Percentiles rank a stretch among this genome's conserved stretches.
These are phyloP conservation scores for Daucus carota DNA, from an alignment of 129 eudicot genomes.

Conservation along the genomic window DH1_v3.0 NC_030387.2:30328501-30329000, in stretches of 20 bases:
- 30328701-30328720: constrained; percentile 55
- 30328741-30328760: constrained; percentile 55
- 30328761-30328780: constrained; percentile 74
- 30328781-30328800: constrained; percentile 66
- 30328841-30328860: constrained; percentile 47
- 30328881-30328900: not conserved
- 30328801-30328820: constrained; percentile 54
- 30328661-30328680: not conserved
- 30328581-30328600: constrained; percentile 69
- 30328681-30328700: constrained; percentile 50
- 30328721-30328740: constrained; percentile 43
- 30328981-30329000: constrained; percentile 49
- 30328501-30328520: constrained; percentile 61
- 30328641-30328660: constrained; percentile 1
- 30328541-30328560: constrained; percentile 66
- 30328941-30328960: too few relatives aligned
- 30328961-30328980: constrained; percentile 60
- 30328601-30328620: not conserved
- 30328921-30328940: too few relatives aligned
- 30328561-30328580: constrained; percentile 67
- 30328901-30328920: not conserved
- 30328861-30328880: not conserved
- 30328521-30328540: constrained; percentile 68
- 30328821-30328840: constrained; percentile 55
- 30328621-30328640: not conserved